These are phyloP conservation scores for Kluyveromyces siamensis DNA, from an alignment of 805 yeast genomes.

Conservation along the genomic window DNA sequence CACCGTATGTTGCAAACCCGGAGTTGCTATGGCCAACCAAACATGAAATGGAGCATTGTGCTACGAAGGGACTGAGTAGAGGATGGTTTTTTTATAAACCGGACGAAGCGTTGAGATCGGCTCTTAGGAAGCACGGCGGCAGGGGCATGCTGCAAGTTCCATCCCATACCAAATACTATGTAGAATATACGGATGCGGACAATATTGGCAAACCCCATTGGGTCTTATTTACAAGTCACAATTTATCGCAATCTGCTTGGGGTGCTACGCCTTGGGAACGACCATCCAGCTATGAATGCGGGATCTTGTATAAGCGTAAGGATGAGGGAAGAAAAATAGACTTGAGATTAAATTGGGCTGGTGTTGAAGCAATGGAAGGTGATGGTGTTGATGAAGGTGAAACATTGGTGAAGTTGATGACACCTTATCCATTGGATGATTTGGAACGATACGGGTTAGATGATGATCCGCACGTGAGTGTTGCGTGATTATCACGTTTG, in stretches of 20 bases:
- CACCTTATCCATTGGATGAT: not conserved
- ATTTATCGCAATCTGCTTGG: constrained; percentile 76
- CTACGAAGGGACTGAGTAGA: not conserved
- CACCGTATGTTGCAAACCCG: constrained; percentile 1
- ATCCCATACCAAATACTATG: constrained; percentile 64
- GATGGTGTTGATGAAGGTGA: not conserved
- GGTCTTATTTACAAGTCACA: constrained; percentile 68
- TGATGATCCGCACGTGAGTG: not conserved
- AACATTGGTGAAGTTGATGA: not conserved
- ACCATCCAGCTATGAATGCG: constrained; percentile 45
- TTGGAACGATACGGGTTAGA: not conserved
- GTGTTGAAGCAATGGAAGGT: not conserved
- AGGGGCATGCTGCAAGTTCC: constrained; percentile 18
- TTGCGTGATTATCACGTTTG: not conserved
- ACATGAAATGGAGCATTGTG: not conserved
- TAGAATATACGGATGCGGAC: constrained; percentile 34
- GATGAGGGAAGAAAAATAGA: not conserved
- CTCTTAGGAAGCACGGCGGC: not conserved
- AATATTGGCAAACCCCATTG: constrained; percentile 37
- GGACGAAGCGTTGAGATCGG: not conserved
- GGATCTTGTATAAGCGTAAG: constrained; percentile 36
- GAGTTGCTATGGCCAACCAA: constrained; percentile 1
- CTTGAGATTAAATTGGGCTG: not conserved
- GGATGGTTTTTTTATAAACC: constrained; percentile 1
- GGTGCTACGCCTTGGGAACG: constrained; percentile 35